These are phyloP conservation scores for Colletotrichum sp. DNA, from an alignment of 2,329 filamentous ascomycete species.

Conservation along the genomic window DNA sequence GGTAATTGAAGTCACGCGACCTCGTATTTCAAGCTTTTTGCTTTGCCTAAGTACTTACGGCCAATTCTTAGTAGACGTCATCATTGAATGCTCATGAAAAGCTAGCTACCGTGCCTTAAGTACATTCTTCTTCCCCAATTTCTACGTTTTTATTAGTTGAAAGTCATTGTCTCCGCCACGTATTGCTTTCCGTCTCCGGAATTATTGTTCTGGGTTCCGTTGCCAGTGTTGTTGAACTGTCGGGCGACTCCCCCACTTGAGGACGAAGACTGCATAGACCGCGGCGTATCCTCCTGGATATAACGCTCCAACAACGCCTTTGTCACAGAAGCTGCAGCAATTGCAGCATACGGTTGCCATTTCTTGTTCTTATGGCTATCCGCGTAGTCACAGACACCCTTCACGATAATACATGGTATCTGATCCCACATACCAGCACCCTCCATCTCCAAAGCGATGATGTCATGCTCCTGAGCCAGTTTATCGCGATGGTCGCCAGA, in stretches of 20 bases:
- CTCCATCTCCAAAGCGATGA: slow-evolving; percentile 40
- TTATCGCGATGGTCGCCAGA: slow-evolving; percentile 37
- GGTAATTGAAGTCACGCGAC: too few species aligned
- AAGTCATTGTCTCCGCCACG: neutral
- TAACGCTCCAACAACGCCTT: slow-evolving; percentile 7
- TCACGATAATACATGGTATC: slow-evolving; percentile 41
- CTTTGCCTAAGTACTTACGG: too few species aligned
- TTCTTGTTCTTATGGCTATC: slow-evolving; percentile 37
- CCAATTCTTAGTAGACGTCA: too few species aligned
- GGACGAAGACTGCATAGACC: fast-evolving
- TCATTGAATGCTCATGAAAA: too few species aligned
- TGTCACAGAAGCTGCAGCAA: slow-evolving; percentile 14
- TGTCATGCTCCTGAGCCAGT: slow-evolving; percentile 26
- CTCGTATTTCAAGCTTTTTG: too few species aligned
- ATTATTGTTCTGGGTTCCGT: neutral
- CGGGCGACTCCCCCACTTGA: too few species aligned
- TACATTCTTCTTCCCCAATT: too few species aligned
- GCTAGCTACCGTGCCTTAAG: too few species aligned
- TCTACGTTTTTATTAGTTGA: too few species aligned
- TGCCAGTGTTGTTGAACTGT: neutral
- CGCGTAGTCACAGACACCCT: slow-evolving; percentile 41
- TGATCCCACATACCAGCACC: slow-evolving; percentile 34
- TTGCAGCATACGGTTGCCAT: slow-evolving; percentile 22
- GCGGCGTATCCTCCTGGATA: neutral
- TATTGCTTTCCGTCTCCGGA: neutral